Evolutionary conservation across 176 grass and related monocot species (phyloP).

Genomic region (Rhynchospora pubera): DNA sequence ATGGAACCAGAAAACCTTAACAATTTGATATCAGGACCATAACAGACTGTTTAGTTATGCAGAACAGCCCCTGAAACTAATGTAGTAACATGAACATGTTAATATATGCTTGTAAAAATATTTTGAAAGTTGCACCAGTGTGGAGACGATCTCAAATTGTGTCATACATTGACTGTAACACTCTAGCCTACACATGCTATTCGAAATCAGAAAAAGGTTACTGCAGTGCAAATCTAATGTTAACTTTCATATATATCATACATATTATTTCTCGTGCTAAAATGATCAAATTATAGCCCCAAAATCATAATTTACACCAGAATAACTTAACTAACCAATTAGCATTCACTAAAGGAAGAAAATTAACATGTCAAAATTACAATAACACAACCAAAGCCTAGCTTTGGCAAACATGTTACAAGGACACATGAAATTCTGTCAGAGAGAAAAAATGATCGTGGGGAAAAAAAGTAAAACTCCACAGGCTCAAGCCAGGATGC

Average conservation of each 20-base stretch:
- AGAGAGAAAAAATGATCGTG: neutral
- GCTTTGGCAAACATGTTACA: neutral
- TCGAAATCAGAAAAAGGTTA: neutral
- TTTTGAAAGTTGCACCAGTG: too few species aligned
- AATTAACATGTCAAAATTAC: neutral
- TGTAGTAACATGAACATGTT: too few species aligned
- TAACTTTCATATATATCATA: neutral
- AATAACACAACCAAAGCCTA: neutral
- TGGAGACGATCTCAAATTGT: neutral
- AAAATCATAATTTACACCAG: slow-evolving; percentile 6
- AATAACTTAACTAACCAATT: slow-evolving; percentile 7
- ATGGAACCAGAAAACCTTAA: too few species aligned
- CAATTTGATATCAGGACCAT: too few species aligned
- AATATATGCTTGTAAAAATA: too few species aligned
- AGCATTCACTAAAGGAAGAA: neutral
- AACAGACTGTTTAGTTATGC: too few species aligned
- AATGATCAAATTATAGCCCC: neutral
- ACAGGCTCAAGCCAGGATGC: neutral
- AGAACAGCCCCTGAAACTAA: too few species aligned
- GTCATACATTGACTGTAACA: neutral
- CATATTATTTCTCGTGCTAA: neutral
- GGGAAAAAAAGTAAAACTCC: neutral
- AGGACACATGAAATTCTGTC: neutral
- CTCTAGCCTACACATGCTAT: neutral
- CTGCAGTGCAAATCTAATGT: neutral